phyloP scores from a whole-genome alignment of 768 basidiomycete species.

The Podaxis sp. region DNA sequence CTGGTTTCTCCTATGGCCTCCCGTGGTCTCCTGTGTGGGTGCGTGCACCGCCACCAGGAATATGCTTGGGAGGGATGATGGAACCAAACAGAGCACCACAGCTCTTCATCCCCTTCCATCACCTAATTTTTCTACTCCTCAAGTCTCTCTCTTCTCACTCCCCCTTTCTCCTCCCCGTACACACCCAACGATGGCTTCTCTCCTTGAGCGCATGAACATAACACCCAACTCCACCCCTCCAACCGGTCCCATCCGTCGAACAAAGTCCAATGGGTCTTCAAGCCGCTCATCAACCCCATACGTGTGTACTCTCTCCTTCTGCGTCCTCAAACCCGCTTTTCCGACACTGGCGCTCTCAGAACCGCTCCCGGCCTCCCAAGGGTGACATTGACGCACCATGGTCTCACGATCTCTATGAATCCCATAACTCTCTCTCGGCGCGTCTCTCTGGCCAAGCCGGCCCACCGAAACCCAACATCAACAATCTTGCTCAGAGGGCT shows the following conservation, averaged over 20 bases:
- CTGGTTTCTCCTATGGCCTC: no score
- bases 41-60: background rate
- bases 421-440: conserved; percentile 59
- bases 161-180: background rate
- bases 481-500: conserved; percentile 56
- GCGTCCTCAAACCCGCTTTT: conserved; percentile 22
- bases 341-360: conserved; percentile 34
- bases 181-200: conserved; percentile 45
- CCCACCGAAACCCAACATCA: conserved; percentile 52
- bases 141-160: conserved; percentile 11
- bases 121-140: conserved; percentile 4
- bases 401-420: conserved; percentile 72
- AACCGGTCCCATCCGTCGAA: conserved; percentile 44
- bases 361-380: conserved; percentile 57
- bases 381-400: conserved; percentile 66
- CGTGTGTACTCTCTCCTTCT: conserved; percentile 41
- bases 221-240: conserved; percentile 31
- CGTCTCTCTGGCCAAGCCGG: conserved; percentile 48
- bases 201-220: conserved; percentile 60
- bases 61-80: conserved; percentile 17
- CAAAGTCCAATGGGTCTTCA: conserved; percentile 32
- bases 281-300: conserved; percentile 49
- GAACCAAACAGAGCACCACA: conserved; percentile 21
- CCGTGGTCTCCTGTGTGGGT: background rate
- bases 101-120: conserved; percentile 17